These are phyloP conservation scores for Mediolabrus comicus DNA, from an alignment of 108 stramenopile species.

Conservation along the genomic window DNA sequence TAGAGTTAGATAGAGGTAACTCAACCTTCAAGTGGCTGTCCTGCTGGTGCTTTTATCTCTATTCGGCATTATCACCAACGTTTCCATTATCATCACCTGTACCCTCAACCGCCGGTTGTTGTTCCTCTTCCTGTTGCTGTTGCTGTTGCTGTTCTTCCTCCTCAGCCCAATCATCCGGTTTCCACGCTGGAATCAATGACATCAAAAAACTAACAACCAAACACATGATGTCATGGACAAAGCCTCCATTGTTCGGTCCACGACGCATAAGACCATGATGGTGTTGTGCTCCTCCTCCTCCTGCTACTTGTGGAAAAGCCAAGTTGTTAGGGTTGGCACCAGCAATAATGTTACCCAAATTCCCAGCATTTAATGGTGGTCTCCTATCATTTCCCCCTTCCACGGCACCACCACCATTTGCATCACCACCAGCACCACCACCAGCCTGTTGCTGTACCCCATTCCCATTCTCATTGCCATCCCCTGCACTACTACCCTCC, in stretches of 20 bases:
- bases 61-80: neutral
- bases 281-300: neutral
- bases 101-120: neutral
- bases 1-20: too few species aligned
- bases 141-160: constrained; percentile 1
- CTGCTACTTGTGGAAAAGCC: neutral
- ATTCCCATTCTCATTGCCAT: neutral
- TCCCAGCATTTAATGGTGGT: neutral
- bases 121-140: neutral
- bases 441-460: neutral
- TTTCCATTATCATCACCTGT: neutral
- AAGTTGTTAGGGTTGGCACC: neutral
- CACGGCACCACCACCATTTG: neutral
- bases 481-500: neutral
- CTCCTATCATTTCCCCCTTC: neutral
- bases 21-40: too few species aligned
- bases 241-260: constrained; percentile 27
- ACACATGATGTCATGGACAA: constrained; percentile 32
- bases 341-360: neutral
- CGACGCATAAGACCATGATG: constrained; percentile 19
- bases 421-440: constrained; percentile 2
- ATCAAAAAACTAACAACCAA: constrained; percentile 39
- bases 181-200: constrained; percentile 46
- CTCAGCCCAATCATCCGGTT: constrained; percentile 27
- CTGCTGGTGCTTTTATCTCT: neutral